phyloP scores from a whole-genome alignment of 192 early-diverging fungal species.

The Umbelopsis sp. region DNA sequence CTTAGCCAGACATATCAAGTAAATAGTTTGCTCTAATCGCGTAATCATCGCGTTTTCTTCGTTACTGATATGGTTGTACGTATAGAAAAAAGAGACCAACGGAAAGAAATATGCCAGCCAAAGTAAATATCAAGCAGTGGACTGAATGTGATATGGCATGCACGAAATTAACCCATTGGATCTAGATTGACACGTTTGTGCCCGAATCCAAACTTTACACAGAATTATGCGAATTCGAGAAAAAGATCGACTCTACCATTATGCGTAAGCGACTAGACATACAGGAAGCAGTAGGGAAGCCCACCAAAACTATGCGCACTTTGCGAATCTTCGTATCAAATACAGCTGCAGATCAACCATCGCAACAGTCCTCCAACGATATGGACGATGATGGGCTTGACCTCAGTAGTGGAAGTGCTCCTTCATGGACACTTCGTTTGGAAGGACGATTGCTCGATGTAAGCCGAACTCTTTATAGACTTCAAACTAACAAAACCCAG shows the following conservation, averaged over 20 bases:
- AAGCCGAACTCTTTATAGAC: background rate
- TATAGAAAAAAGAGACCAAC: slow-evolving; percentile 29
- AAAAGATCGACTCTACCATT: slow-evolving; percentile 85
- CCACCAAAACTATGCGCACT: slow-evolving; percentile 73
- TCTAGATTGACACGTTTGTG: slow-evolving; percentile 85
- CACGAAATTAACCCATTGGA: background rate
- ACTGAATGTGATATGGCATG: background rate
- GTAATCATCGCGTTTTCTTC: background rate
- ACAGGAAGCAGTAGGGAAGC: slow-evolving; percentile 80
- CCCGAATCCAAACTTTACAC: slow-evolving; percentile 91
- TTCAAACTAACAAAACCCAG: background rate
- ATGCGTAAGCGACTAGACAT: slow-evolving; percentile 89
- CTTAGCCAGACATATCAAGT: slow-evolving; percentile 15
- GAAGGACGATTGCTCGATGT: slow-evolving; percentile 88
- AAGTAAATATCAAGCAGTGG: background rate
- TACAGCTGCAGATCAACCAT: slow-evolving; percentile 72
- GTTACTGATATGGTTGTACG: background rate
- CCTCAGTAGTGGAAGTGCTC: slow-evolving; percentile 53
- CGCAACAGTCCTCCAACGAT: slow-evolving; percentile 46
- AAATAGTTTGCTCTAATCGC: background rate
- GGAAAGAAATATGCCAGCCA: slow-evolving; percentile 27
- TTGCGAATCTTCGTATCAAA: slow-evolving; percentile 95
- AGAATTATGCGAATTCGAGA: slow-evolving; percentile 87
- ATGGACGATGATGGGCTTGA: slow-evolving; percentile 48
- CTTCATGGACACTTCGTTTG: slow-evolving; percentile 90